Evolutionary conservation across 352 stramenopile species (phyloP), one percentile per base, ranked within the genome.

Genomic region (Phytophthora vignae): DNA sequence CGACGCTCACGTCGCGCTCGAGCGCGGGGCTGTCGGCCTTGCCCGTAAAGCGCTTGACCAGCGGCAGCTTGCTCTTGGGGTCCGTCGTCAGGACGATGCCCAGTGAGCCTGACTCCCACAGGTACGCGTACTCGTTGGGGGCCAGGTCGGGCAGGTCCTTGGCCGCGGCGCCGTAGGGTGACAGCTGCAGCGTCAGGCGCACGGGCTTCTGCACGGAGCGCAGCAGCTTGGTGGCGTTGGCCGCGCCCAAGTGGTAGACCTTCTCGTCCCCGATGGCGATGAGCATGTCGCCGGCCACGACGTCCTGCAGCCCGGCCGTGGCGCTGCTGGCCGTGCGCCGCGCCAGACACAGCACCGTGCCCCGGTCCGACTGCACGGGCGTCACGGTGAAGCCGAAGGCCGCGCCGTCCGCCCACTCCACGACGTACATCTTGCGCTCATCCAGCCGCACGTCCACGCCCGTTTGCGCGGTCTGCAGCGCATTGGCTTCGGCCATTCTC

Each of bases 111-210:
- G 78, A 82, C 64, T 91, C 79, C 88, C 88, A 95, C 21, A 86
- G 38, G 64, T 92, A 95, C 64, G 91, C 83, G 78, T 92, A 95
- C 66, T 95, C 88, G 52, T 95, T 94, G 40, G 86, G 76, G 38
- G 86, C 84, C 7, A 90, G 64, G 31, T 82, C 74, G 0, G 86
- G 84, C 14, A 93, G 64, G 50, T 79, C 75, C 54, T 90, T 86
- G 17, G 75, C 73, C 14, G 75, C 53, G n/a, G 63, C 54, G 31
- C 83, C 80, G 65, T 88, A 92, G 4, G 86, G 86, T 9, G 79
- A 90, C 10, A 92, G 57, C 64, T 95, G 88, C 44, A 95, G 61
- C 44, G 80, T 91, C 11, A 95, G 59, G 1, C 73, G 76, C 60
- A 95, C 83, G 48, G 88, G 88, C 68, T 94, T 95, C 9, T 72